These are phyloP conservation scores for Pouteria glomerata DNA, from an alignment of 148 eudicot species.

Conservation along the genomic window DNA sequence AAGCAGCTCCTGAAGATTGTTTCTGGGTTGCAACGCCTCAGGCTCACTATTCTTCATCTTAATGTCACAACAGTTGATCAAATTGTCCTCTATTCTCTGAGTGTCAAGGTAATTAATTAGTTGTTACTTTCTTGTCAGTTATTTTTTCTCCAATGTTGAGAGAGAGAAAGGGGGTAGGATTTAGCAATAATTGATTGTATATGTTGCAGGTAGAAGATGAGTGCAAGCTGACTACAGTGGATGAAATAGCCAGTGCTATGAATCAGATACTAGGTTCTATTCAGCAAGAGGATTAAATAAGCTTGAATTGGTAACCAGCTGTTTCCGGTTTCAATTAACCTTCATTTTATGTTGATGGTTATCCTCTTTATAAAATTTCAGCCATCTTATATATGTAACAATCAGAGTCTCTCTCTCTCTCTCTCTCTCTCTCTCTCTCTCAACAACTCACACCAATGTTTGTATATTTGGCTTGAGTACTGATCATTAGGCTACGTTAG, in stretches of 20 bases:
- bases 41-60: slow-evolving; percentile 56
- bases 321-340: neutral
- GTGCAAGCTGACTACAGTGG: slow-evolving; percentile 43
- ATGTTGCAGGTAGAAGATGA: slow-evolving; percentile 51
- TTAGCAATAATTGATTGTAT: neutral
- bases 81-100: slow-evolving; percentile 51
- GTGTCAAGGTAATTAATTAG: slow-evolving; percentile 51
- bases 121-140: neutral
- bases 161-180: neutral
- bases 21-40: slow-evolving; percentile 40
- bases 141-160: neutral
- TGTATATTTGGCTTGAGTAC: too few relatives aligned
- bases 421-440: too few relatives aligned
- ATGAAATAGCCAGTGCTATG: slow-evolving; percentile 54
- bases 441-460: too few relatives aligned
- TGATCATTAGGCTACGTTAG: too few relatives aligned
- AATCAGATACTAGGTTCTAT: slow-evolving; percentile 42
- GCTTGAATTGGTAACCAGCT: neutral
- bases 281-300: slow-evolving; percentile 21
- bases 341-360: neutral
- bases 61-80: slow-evolving; percentile 51
- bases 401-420: too few relatives aligned
- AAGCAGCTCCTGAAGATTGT: slow-evolving; percentile 56
- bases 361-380: too few relatives aligned
- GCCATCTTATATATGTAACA: too few relatives aligned